phyloP scores from a whole-genome alignment of 2,329 filamentous ascomycete genomes.

The Pochonia chlamydosporia region DNA sequence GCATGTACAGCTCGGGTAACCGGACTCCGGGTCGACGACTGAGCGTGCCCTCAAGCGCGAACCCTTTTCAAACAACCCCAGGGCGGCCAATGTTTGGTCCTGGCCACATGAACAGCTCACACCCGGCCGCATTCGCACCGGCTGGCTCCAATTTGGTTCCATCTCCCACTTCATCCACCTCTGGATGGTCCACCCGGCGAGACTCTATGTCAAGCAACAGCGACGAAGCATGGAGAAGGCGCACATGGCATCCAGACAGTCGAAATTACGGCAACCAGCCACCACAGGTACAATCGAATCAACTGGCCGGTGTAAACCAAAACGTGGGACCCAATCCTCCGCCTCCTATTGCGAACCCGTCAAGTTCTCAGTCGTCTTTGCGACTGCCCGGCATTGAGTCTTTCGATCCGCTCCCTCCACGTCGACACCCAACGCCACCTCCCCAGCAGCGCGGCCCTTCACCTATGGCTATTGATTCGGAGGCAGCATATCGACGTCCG shows the following conservation, averaged over 20 bases:
- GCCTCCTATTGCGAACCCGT: conserved; percentile 40
- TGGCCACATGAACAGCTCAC: conserved; percentile 49
- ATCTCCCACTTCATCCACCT: conserved; percentile 59
- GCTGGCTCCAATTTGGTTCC: conserved; percentile 55
- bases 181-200: conserved; percentile 53
- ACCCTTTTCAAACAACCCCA: conserved; percentile 66
- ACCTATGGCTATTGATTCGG: conserved; percentile 69
- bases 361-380: conserved; percentile 51
- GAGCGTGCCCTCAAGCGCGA: conserved; percentile 71
- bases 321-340: conserved; percentile 50
- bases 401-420: conserved; percentile 70
- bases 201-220: conserved; percentile 57
- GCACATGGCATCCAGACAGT: conserved; percentile 87
- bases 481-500: conserved; percentile 29
- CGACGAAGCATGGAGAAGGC: conserved; percentile 73
- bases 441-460: conserved; percentile 61
- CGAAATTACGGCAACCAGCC: conserved; percentile 57
- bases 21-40: conserved; percentile 67
- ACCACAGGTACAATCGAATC: conserved; percentile 52
- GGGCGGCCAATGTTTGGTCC: conserved; percentile 50
- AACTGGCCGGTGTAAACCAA: conserved; percentile 70
- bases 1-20: conserved; percentile 60
- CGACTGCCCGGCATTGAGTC: conserved; percentile 87
- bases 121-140: conserved; percentile 48
- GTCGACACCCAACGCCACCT: conserved; percentile 51